phyloP scores from a whole-genome alignment of 2,329 filamentous ascomycete genomes.

The Trichocomaceae sp. region DNA sequence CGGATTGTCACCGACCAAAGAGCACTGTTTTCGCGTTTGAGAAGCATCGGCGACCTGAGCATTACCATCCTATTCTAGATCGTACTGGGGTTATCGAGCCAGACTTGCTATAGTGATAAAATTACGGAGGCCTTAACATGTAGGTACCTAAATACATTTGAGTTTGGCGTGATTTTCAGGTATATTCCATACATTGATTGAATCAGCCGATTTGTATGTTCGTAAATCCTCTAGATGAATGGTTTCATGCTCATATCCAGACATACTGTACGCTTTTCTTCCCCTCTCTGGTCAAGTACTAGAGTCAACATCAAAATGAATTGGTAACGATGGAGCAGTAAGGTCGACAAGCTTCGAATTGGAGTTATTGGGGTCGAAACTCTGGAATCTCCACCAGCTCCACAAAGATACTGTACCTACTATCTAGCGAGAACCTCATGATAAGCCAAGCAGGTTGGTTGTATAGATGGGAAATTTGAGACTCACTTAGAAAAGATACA shows the following conservation, averaged over 20 bases:
- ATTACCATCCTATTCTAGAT: constrained; percentile 10
- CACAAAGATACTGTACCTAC: no score
- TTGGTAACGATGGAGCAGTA: no score
- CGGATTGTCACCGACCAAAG: constrained; percentile 11
- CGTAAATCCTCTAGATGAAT: not conserved
- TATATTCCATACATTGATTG: not conserved
- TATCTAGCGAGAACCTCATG: no score
- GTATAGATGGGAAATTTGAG: constrained; percentile 1
- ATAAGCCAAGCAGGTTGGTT: constrained; percentile 1
- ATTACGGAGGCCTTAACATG: constrained; percentile 2
- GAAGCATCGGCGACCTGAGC: constrained; percentile 12
- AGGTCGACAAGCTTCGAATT: not conserved
- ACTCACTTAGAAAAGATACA: constrained; percentile 1
- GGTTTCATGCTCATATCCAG: constrained; percentile 1
- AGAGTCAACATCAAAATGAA: not conserved
- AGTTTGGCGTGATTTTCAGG: not conserved
- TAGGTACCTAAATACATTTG: no score
- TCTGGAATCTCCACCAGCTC: not conserved
- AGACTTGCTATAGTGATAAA: constrained; percentile 9
- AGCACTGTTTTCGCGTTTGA: constrained; percentile 11
- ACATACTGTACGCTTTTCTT: not conserved
- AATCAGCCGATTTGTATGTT: constrained; percentile 3
- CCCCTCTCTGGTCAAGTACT: not conserved
- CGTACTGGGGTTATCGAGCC: constrained; percentile 12
- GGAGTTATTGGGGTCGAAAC: constrained; percentile 8